phyloP scores from a whole-genome alignment of 2,329 filamentous ascomycete genomes.

The Tolypocladium cylindrosporum region DNA sequence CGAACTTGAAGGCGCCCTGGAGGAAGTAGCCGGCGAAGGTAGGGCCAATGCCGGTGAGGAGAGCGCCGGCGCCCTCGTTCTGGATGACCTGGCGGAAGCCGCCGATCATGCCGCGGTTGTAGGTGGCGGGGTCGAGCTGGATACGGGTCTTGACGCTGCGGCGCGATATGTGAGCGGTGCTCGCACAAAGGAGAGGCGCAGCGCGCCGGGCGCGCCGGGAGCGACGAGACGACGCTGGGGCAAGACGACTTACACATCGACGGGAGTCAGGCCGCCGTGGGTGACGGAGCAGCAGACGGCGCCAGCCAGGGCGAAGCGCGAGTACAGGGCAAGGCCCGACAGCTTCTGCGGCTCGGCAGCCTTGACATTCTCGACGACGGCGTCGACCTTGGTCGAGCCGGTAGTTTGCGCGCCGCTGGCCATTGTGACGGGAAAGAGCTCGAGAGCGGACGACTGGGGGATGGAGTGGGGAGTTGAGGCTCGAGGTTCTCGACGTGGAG shows the following conservation, averaged over 20 bases:
- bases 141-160: constrained; percentile 88
- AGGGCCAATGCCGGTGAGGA: constrained; percentile 77
- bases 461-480: constrained; percentile 2
- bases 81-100: constrained; percentile 78
- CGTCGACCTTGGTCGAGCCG: constrained; percentile 33
- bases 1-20: constrained; percentile 88
- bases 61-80: constrained; percentile 76
- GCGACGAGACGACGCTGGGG: background rate
- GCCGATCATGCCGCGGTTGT: constrained; percentile 80
- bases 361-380: constrained; percentile 31
- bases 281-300: constrained; percentile 97
- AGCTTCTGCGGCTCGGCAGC: constrained; percentile 31
- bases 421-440: constrained; percentile 26
- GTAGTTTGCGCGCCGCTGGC: constrained; percentile 25
- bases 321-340: constrained; percentile 64
- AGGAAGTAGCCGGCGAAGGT: constrained; percentile 89
- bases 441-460: background rate
- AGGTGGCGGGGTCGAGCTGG: constrained; percentile 81
- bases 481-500: constrained; percentile 16
- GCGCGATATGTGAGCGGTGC: background rate
- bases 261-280: constrained; percentile 91
- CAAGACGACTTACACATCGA: constrained; percentile 86
- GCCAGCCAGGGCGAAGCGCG: constrained; percentile 92
- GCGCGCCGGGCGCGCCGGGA: background rate
- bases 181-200: background rate